phyloP scores from a whole-genome alignment of 441 rosid species.

The Populus hybrid region DNA sequence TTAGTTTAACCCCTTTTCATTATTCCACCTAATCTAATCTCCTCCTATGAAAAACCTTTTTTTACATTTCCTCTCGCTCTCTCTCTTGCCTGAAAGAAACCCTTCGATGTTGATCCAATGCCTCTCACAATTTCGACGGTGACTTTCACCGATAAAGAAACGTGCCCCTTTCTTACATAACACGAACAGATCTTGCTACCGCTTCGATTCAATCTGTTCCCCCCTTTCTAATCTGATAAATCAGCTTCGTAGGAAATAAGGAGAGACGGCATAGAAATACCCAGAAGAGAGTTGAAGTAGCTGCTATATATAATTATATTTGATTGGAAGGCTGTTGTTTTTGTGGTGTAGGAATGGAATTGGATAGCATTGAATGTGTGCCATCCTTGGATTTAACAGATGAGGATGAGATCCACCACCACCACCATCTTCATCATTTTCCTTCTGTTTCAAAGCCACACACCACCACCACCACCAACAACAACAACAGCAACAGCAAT shows the following conservation, averaged over 20 bases:
- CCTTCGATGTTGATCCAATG: constrained; percentile 42
- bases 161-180: constrained; percentile 22
- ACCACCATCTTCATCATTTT: constrained; percentile 47
- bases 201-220: neutral
- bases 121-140: constrained; percentile 33
- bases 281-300: neutral
- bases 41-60: constrained; percentile 3
- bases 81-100: constrained; percentile 20
- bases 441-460: constrained; percentile 63
- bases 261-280: neutral
- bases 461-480: constrained; percentile 23
- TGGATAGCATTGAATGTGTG: constrained; percentile 71
- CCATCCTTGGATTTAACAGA: constrained; percentile 65
- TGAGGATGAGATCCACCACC: constrained; percentile 86
- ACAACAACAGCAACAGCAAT: constrained; percentile 33
- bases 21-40: constrained; percentile 12
- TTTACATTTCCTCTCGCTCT: constrained; percentile 7
- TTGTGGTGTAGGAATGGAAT: constrained; percentile 49
- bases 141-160: constrained; percentile 32
- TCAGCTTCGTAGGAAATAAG: neutral
- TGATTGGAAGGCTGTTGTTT: neutral
- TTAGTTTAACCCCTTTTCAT: constrained; percentile 5
- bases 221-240: neutral
- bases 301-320: neutral
- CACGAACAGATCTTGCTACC: neutral